A percentile compares a stretch with the other conserved stretches of the same genome.
Conservation (phyloP, 177 flowering plant species). For the Telopea speciosissima region DNA sequence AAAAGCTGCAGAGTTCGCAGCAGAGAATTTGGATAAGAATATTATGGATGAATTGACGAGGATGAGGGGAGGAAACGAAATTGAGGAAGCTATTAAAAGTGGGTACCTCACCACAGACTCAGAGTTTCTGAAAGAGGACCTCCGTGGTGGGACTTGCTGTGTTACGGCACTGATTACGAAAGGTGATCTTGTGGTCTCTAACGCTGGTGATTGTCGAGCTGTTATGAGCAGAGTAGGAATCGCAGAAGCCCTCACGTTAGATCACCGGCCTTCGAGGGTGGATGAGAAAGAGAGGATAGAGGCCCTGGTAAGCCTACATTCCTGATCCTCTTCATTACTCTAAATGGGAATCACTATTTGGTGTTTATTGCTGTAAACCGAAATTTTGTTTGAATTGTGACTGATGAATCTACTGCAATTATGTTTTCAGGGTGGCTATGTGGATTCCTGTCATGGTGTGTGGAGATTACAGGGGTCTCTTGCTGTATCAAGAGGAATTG, state of each 20-base stretch:
- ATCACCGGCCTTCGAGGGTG: conserved; percentile 65
- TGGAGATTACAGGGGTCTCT: conserved; percentile 90
- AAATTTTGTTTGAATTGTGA: background rate
- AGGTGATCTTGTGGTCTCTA: conserved; percentile 64
- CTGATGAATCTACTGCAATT: conserved; percentile 3
- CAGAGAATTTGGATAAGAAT: conserved; percentile 43
- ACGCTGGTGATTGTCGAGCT: conserved; percentile 90
- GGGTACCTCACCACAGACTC: conserved; percentile 62
- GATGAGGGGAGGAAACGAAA: conserved; percentile 25
- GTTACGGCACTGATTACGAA: conserved; percentile 64
- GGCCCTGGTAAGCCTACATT: conserved; percentile 36
- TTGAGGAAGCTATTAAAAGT: conserved; percentile 44
- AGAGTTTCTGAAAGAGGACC: conserved; percentile 46
- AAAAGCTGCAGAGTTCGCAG: conserved; percentile 82
- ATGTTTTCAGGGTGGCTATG: conserved; percentile 73
- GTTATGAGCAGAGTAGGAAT: conserved; percentile 67
- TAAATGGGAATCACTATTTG: background rate
- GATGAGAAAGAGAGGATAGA: conserved; percentile 66
- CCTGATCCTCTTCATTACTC: background rate
- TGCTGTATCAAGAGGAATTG: conserved; percentile 84
- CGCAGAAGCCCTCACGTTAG: conserved; percentile 76
- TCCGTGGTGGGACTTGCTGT: conserved; percentile 64
- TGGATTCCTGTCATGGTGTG: conserved; percentile 57
- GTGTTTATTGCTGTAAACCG: background rate
- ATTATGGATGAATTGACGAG: conserved; percentile 28